phyloP scores from a whole-genome alignment of 225 moss, liverwort and hornwort species.

The Asterella californica region DNA sequence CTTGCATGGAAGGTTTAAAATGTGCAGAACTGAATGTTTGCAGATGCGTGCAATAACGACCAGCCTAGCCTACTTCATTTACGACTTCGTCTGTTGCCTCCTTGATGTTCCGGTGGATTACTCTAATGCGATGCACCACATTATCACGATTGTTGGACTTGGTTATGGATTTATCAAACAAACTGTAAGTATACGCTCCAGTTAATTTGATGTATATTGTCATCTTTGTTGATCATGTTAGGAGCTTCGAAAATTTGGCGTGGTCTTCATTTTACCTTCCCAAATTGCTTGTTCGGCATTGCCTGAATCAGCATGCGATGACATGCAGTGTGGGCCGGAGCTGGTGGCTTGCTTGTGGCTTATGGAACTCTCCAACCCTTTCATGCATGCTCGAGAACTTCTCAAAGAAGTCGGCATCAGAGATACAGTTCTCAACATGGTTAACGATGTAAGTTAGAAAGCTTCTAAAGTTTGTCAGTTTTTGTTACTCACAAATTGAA shows the following conservation, averaged over 20 bases:
- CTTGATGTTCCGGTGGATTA: slow-evolving; percentile 70
- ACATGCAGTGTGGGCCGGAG: slow-evolving; percentile 77
- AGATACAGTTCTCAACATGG: slow-evolving; percentile 57
- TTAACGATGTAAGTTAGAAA: slow-evolving; percentile 62
- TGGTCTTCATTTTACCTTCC: no score
- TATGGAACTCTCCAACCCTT: slow-evolving; percentile 98
- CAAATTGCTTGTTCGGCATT: background rate
- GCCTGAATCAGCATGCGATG: background rate
- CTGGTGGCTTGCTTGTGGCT: slow-evolving; percentile 87
- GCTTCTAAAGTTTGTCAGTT: background rate
- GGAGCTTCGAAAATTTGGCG: no score
- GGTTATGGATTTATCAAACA: slow-evolving; percentile 58
- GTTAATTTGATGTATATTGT: background rate
- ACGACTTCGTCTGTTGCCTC: slow-evolving; percentile 86
- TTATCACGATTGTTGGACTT: slow-evolving; percentile 67
- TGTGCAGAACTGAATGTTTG: slow-evolving; percentile 4
- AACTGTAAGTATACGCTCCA: slow-evolving; percentile 44
- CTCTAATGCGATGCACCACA: slow-evolving; percentile 68
- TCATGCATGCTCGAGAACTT: slow-evolving; percentile 92
- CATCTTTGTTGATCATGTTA: no score
- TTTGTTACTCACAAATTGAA: background rate
- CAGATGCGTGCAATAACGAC: slow-evolving; percentile 83
- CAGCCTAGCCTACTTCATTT: slow-evolving; percentile 89
- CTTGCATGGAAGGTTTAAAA: background rate
- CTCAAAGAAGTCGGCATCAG: slow-evolving; percentile 75